A percentile compares a stretch with the other conserved stretches of the same genome.
phyloP scores from a whole-genome alignment of 2,329 filamentous ascomycete genomes.

The Monilinia laxa region DNA sequence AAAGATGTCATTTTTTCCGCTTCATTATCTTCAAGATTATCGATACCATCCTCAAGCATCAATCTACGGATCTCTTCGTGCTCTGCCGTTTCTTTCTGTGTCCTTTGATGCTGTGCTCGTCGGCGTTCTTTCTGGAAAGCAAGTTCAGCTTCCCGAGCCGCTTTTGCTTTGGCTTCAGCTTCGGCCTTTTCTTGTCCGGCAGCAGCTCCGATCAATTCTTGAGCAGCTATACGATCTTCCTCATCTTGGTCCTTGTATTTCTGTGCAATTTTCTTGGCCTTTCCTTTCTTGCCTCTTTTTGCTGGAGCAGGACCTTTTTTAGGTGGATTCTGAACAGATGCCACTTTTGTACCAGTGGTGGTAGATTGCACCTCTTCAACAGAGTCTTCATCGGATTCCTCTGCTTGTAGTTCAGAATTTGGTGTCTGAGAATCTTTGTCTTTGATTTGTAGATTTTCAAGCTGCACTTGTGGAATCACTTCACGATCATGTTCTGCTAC shows the following conservation, averaged over 20 bases:
- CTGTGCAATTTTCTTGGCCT: constrained; percentile 80
- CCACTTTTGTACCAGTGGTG: constrained; percentile 32
- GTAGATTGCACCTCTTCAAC: constrained; percentile 24
- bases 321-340: constrained; percentile 36
- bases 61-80: constrained; percentile 68
- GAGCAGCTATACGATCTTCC: constrained; percentile 81
- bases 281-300: constrained; percentile 75
- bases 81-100: constrained; percentile 72
- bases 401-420: constrained; percentile 29
- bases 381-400: constrained; percentile 31
- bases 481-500: constrained; percentile 29
- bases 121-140: constrained; percentile 73
- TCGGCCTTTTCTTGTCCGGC: constrained; percentile 66
- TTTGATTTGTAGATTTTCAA: constrained; percentile 27
- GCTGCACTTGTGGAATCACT: constrained; percentile 35
- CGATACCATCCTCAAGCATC: constrained; percentile 59
- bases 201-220: constrained; percentile 79
- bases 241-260: constrained; percentile 96
- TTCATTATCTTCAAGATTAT: constrained; percentile 59
- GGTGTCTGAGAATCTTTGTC: constrained; percentile 24
- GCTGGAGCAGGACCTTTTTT: constrained; percentile 48
- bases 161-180: constrained; percentile 67
- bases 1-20: constrained; percentile 55
- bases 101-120: constrained; percentile 74
- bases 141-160: constrained; percentile 67